These are phyloP conservation scores for Carex littledalei DNA, from an alignment of 176 grass and related monocot species.

Conservation along the genomic window DNA sequence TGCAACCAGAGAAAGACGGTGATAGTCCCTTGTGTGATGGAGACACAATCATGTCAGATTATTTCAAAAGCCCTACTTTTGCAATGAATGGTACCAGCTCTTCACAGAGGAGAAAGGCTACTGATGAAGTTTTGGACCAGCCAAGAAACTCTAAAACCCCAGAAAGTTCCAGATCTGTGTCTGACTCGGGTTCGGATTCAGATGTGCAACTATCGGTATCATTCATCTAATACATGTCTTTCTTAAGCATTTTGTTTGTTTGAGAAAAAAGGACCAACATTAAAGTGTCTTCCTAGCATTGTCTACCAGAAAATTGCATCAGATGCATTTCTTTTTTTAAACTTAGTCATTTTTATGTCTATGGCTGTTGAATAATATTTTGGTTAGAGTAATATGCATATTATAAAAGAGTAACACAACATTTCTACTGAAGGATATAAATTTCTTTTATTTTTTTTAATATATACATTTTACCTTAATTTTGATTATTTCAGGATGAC, in stretches of 20 bases:
- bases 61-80: conserved; percentile 64
- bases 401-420: not conserved
- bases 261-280: not conserved
- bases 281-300: not conserved
- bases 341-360: conserved; percentile 1
- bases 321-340: conserved; percentile 1
- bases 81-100: conserved; percentile 44
- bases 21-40: conserved; percentile 32
- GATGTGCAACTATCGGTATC: conserved; percentile 53
- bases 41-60: conserved; percentile 29
- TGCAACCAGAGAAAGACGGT: conserved; percentile 23
- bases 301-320: conserved; percentile 9
- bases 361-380: conserved; percentile 13
- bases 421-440: not conserved
- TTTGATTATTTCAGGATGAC: conserved; percentile 21
- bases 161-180: conserved; percentile 44
- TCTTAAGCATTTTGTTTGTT: conserved; percentile 11
- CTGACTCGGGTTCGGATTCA: conserved; percentile 36
- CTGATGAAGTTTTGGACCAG: conserved; percentile 31
- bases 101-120: conserved; percentile 34
- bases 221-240: conserved; percentile 28
- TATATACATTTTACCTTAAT: conserved; percentile 15
- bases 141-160: conserved; percentile 35
- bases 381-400: conserved; percentile 12
- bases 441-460: not conserved